Evolutionary conservation across 2,329 filamentous ascomycete species (phyloP), one percentile per base, ranked within the genome.

Genomic region (Biscogniauxia marginata): DNA sequence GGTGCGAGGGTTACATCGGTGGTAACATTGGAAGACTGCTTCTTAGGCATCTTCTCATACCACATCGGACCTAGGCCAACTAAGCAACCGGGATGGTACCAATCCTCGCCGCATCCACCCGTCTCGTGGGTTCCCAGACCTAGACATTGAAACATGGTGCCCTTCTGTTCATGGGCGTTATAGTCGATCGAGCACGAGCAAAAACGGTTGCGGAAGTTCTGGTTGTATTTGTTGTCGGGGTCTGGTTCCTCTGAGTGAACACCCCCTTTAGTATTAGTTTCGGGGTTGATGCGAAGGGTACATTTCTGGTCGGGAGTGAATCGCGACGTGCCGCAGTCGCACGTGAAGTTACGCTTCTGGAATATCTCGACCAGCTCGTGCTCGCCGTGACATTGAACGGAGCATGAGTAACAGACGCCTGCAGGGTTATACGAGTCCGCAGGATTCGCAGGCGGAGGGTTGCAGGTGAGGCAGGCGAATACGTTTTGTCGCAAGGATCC

Each of bases 121-220:
- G 88, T 87, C 63, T 93, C 89, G 11, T 84, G 80, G 0, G 85
- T 88, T 0, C 91, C 92, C 0, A 98, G 77, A 0, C 93, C 93
- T 2, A 98, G 73, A 70, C 95, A 99, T 73, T 99, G 95, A 65
- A 96, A 99, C 95, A 99, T 99, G 43, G 93, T 98, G 0, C 93
- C 93, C 65, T 93, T 96, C 71, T 99, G 92, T 70, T 90, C 81
- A 49, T 93, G 84, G 0, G 93, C 86, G 70, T 97, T 89, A 70
- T 99, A 99, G 57, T 93, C 85, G 67, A 93, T 88, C 24, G 84
- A 84, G 68, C 95, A 99, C 1, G 89, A 90, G 71, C 95, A 99
- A 75, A 99, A 99, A 46, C 82, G 84, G 67, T 98, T 98, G 64
- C 85, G 83, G 67, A 96, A 99, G 77, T 99, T 99, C 59, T 97